phyloP scores from a whole-genome alignment of 2,329 filamentous ascomycete genomes.

The Colletotrichum filicis region DNA sequence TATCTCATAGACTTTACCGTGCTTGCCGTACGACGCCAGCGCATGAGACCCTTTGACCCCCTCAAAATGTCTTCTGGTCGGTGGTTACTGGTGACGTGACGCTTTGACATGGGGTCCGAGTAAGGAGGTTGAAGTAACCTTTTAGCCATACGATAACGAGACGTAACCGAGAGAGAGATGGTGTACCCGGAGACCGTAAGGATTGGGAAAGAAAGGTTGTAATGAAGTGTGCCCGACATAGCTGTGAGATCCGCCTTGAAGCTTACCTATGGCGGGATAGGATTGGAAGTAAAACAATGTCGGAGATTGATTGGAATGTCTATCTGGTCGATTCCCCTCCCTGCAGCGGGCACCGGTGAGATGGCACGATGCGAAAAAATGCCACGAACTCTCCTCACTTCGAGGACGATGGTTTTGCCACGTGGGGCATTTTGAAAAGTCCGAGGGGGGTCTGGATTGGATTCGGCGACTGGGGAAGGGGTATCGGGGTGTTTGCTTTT shows the following conservation, averaged over 20 bases:
- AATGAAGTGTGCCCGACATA: neutral
- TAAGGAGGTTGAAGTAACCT: neutral
- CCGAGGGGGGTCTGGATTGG: neutral
- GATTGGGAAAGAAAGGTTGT: neutral
- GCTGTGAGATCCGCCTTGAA: neutral
- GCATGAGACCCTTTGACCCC: neutral
- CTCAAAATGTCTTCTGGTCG: neutral
- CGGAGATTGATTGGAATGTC: neutral
- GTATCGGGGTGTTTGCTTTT: neutral
- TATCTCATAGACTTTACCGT: neutral
- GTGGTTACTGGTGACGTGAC: neutral
- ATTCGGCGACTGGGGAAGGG: neutral
- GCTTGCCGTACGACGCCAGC: conserved; percentile 10
- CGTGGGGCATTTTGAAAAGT: neutral
- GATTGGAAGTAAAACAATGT: neutral
- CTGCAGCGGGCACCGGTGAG: neutral
- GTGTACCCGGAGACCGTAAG: neutral
- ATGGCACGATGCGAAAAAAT: neutral
- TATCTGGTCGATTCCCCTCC: neutral
- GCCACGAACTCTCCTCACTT: neutral
- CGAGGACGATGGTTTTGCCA: neutral
- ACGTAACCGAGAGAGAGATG: neutral
- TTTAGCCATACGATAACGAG: neutral
- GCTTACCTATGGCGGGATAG: neutral
- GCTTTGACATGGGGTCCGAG: neutral